phyloP scores from a whole-genome alignment of 2,329 filamentous ascomycete genomes.

The Fonsecaea pugnacius region DNA sequence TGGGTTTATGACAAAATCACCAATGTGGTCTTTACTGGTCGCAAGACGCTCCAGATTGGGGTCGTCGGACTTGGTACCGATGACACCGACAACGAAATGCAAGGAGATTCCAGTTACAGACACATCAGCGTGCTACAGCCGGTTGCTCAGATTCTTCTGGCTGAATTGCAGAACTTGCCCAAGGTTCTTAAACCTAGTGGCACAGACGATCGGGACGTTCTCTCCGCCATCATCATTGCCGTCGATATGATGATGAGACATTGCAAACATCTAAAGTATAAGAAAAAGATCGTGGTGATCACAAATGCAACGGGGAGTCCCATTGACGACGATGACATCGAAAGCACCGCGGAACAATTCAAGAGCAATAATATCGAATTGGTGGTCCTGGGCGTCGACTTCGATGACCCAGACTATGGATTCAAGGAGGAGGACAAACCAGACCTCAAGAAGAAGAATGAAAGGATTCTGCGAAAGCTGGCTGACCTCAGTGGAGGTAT shows the following conservation, averaged over 20 bases:
- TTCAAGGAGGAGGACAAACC: conserved; percentile 91
- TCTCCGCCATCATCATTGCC: conserved; percentile 85
- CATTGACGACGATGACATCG: conserved; percentile 74
- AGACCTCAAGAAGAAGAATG: conserved; percentile 72
- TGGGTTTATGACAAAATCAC: conserved; percentile 96
- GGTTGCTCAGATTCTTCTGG: conserved; percentile 69
- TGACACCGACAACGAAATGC: conserved; percentile 71
- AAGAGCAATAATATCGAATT: conserved; percentile 79
- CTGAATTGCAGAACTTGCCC: conserved; percentile 69
- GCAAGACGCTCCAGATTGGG: conserved; percentile 76
- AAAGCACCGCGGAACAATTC: conserved; percentile 42
- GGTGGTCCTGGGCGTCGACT: conserved; percentile 85
- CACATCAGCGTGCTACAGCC: conserved; percentile 75
- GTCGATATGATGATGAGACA: conserved; percentile 81
- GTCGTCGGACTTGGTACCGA: conserved; percentile 84
- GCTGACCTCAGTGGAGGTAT: conserved; percentile 69
- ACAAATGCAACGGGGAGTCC: conserved; percentile 73
- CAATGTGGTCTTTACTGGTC: conserved; percentile 70
- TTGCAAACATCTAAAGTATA: conserved; percentile 81
- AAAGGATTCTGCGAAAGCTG: conserved; percentile 67
- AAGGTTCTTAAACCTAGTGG: conserved; percentile 67
- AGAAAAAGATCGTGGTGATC: conserved; percentile 78
- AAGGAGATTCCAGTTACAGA: conserved; percentile 71
- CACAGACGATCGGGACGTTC: conserved; percentile 73
- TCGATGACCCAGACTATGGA: conserved; percentile 87